Conservation (phyloP, 1,284 basidiomycete genomes). For the Fomitopsis pinicola region DNA sequence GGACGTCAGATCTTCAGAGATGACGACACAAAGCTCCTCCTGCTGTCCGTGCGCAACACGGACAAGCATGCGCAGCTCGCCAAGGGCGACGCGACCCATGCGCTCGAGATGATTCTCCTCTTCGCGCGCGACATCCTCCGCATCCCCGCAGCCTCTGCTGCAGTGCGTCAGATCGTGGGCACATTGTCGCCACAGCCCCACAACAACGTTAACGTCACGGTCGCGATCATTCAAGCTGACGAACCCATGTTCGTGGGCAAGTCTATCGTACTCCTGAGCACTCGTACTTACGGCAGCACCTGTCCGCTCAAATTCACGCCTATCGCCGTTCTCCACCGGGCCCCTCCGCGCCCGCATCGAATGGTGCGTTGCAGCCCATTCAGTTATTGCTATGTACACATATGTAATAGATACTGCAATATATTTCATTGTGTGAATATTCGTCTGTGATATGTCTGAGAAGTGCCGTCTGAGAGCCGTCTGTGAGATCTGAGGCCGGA, state of each 20-base stretch:
- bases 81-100: conserved; percentile 66
- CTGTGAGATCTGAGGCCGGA: no score
- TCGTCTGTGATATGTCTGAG: no score
- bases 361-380: no score
- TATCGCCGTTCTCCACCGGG: no score
- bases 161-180: background rate
- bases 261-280: conserved; percentile 49
- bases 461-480: no score
- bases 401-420: no score
- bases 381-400: no score
- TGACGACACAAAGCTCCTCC: conserved; percentile 77
- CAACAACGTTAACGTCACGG: conserved; percentile 68
- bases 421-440: no score
- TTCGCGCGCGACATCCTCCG: conserved; percentile 48
- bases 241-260: conserved; percentile 91
- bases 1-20: conserved; percentile 19
- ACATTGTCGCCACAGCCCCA: conserved; percentile 2
- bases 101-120: conserved; percentile 79
- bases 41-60: conserved; percentile 86
- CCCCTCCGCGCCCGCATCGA: no score
- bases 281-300: conserved; percentile 42
- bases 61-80: conserved; percentile 84
- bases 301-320: conserved; percentile 16
- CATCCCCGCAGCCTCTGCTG: background rate
- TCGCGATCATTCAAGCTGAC: conserved; percentile 66